Conservation (phyloP, 306 rosid species). For the Ochetophila trinervis region DNA sequence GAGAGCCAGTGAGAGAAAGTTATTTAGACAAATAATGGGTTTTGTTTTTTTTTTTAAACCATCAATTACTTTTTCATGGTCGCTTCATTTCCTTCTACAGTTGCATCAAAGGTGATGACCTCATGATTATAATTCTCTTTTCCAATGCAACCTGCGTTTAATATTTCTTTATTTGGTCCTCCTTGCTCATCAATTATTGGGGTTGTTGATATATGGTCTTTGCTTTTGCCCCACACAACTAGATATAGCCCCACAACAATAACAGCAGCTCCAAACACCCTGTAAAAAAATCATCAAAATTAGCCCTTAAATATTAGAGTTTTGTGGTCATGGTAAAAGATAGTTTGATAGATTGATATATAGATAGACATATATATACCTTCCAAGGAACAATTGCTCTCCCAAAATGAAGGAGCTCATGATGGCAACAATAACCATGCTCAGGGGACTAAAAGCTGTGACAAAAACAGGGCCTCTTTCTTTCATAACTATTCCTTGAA, state of each 20-base stretch:
- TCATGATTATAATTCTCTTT: conserved; percentile 35
- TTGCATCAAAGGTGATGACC: conserved; percentile 21
- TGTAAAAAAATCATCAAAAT: conserved; percentile 27
- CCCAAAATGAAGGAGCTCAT: conserved; percentile 57
- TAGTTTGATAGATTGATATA: background rate
- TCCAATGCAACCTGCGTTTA: conserved; percentile 11
- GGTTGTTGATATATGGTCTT: conserved; percentile 39
- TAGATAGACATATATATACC: conserved; percentile 35
- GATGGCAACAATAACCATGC: conserved; percentile 82
- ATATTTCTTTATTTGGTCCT: conserved; percentile 22
- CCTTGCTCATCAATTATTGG: conserved; percentile 26
- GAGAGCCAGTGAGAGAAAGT: too few relatives aligned
- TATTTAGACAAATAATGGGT: too few relatives aligned
- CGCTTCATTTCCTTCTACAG: conserved; percentile 21
- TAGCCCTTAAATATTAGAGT: background rate
- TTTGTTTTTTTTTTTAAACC: conserved; percentile 8
- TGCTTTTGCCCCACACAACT: conserved; percentile 89
- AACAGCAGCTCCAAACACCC: conserved; percentile 64
- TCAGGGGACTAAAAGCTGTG: conserved; percentile 72
- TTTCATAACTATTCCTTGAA: conserved; percentile 84
- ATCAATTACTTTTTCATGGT: conserved; percentile 16
- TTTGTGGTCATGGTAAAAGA: background rate
- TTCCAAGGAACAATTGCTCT: conserved; percentile 65
- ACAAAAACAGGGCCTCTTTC: conserved; percentile 88
- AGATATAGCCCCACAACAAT: conserved; percentile 62